These are phyloP conservation scores for Candida nanaspora DNA, from an alignment of 805 yeast species.

Conservation along the genomic window DNA sequence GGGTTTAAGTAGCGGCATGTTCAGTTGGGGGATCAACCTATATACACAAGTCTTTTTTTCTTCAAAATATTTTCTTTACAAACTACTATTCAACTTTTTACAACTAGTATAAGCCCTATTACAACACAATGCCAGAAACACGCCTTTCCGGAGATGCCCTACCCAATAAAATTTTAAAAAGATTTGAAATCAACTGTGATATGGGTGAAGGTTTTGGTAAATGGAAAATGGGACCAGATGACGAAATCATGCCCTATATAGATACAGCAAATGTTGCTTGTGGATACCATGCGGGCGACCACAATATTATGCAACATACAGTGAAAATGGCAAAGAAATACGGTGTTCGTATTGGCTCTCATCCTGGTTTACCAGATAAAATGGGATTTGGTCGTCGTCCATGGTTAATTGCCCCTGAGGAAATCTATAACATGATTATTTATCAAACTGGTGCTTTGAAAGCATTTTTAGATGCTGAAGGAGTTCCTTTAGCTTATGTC, in stretches of 20 bases:
- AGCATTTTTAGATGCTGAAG: conserved; percentile 29
- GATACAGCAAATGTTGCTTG: conserved; percentile 35
- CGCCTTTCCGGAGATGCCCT: not conserved
- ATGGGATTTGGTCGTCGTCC: conserved; percentile 33
- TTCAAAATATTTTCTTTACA: not conserved
- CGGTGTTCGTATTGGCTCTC: conserved; percentile 31
- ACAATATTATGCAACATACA: conserved; percentile 27
- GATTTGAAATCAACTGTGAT: conserved; percentile 26
- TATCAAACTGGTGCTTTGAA: conserved; percentile 34
- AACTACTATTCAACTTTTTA: too few species aligned
- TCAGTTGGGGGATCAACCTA: too few species aligned
- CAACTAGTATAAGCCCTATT: too few species aligned
- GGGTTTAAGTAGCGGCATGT: too few species aligned
- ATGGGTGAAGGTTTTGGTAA: conserved; percentile 33
- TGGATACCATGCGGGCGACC: conserved; percentile 37
- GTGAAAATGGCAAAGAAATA: conserved; percentile 27
- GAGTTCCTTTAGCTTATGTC: conserved; percentile 25
- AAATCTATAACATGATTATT: conserved; percentile 27
- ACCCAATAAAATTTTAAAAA: not conserved
- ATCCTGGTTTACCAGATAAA: conserved; percentile 32
- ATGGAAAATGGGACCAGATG: conserved; percentile 32
- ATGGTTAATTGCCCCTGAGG: conserved; percentile 29
- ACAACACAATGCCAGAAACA: not conserved
- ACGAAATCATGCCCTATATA: conserved; percentile 31
- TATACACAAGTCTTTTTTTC: too few species aligned